Evolutionary conservation across 1,284 basidiomycete species (phyloP).

Genomic region (Ceratobasidium sp.): DNA sequence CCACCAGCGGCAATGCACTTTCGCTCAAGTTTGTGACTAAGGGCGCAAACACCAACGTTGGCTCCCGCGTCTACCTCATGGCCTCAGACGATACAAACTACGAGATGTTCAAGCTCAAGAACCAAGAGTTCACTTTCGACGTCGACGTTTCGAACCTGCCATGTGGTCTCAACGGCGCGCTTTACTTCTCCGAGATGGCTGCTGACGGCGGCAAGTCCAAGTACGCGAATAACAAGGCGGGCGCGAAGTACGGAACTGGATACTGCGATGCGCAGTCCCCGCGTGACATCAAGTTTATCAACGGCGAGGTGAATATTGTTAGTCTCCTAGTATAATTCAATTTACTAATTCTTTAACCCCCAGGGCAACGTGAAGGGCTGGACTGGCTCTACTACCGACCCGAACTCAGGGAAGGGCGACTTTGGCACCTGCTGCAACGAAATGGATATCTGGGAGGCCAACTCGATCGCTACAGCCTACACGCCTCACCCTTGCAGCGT

Average conservation of each 20-base stretch:
- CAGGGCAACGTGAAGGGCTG: constrained; percentile 65
- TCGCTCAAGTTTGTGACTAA: no score
- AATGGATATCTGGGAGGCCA: constrained; percentile 57
- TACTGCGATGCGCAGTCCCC: no score
- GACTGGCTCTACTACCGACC: constrained; percentile 58
- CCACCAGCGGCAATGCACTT: no score
- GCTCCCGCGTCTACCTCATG: no score
- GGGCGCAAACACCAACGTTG: no score
- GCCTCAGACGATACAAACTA: constrained; percentile 58
- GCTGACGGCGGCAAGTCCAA: constrained; percentile 64
- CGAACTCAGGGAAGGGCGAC: constrained; percentile 63
- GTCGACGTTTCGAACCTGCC: constrained; percentile 69
- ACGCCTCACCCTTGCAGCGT: constrained; percentile 56
- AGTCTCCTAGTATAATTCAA: not conserved
- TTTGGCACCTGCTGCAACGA: constrained; percentile 65
- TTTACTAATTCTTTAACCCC: not conserved
- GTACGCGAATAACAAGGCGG: constrained; percentile 2
- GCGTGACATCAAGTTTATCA: no score
- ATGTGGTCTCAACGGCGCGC: constrained; percentile 69
- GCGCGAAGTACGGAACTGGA: not conserved
- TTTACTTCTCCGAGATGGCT: constrained; percentile 68
- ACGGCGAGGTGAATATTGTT: not conserved
- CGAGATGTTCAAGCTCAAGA: constrained; percentile 67
- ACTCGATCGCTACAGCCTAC: constrained; percentile 63
- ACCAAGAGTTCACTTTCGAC: constrained; percentile 71